phyloP scores from a whole-genome alignment of 139 green algal genomes.

The Eudorina sp. region DNA sequence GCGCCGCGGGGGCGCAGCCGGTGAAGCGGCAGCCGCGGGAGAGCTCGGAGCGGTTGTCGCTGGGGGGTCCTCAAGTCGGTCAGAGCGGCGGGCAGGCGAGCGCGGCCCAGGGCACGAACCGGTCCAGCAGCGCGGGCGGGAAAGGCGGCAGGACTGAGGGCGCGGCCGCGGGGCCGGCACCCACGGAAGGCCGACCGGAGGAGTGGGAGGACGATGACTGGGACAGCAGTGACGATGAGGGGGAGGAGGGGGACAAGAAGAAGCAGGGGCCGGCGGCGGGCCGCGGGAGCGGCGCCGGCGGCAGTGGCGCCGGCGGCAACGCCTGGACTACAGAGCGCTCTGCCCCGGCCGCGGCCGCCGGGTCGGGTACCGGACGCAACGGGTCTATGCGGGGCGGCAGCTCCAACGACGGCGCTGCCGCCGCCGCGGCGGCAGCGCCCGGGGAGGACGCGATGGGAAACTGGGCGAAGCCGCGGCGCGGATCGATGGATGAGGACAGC shows the following conservation, averaged over 20 bases:
- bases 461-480: neutral
- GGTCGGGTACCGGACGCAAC: neutral
- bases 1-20: neutral
- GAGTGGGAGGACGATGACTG: conserved; percentile 47
- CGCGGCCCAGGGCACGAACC: neutral
- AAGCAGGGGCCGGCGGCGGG: no score
- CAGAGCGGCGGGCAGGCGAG: neutral
- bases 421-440: neutral
- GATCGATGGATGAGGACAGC: neutral
- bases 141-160: neutral
- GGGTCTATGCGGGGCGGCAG: neutral
- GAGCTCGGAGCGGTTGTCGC: neutral
- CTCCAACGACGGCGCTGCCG: neutral
- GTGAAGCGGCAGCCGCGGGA: neutral
- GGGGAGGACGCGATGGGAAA: neutral
- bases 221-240: conserved; percentile 47
- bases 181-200: neutral
- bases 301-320: neutral
- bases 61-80: neutral
- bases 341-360: neutral
- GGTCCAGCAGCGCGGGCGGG: neutral
- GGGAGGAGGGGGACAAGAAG: neutral
- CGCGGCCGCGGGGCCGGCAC: neutral
- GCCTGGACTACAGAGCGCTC: neutral
- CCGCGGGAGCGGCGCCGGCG: neutral